Conservation (phyloP, 2,329 filamentous ascomycete species). For the Fusarium camptoceras region DNA sequence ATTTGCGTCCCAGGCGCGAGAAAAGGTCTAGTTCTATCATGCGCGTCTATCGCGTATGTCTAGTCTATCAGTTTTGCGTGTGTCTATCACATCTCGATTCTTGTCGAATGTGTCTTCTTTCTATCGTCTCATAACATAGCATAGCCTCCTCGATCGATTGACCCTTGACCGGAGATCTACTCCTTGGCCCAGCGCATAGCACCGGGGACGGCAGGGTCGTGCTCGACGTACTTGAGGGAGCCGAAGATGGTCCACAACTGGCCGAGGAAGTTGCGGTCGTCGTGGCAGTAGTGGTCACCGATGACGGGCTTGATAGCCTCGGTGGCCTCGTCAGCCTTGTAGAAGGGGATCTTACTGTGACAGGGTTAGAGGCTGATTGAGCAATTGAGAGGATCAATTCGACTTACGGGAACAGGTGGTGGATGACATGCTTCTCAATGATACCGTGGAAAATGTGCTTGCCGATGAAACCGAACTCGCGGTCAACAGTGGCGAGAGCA, state of each 20-base stretch:
- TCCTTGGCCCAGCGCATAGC: slow-evolving; percentile 47
- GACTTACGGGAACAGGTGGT: slow-evolving; percentile 65
- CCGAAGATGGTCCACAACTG: slow-evolving; percentile 48
- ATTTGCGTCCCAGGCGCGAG: slow-evolving; percentile 19
- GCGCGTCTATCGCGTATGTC: slow-evolving; percentile 29
- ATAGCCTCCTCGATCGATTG: slow-evolving; percentile 1
- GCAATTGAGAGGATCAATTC: not conserved
- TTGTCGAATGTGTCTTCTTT: slow-evolving; percentile 8
- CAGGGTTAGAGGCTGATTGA: not conserved
- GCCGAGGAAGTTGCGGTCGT: slow-evolving; percentile 47
- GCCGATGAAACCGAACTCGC: slow-evolving; percentile 71
- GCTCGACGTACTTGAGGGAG: slow-evolving; percentile 48
- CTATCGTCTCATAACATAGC: slow-evolving; percentile 17
- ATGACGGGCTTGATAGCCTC: slow-evolving; percentile 85
- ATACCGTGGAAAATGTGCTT: slow-evolving; percentile 73
- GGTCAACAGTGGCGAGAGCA: slow-evolving; percentile 70
- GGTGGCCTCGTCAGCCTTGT: slow-evolving; percentile 66
- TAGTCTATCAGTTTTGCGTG: slow-evolving; percentile 38
- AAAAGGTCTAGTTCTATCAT: slow-evolving; percentile 29
- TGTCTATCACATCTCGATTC: slow-evolving; percentile 20
- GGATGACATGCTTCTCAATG: slow-evolving; percentile 69
- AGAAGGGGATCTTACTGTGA: slow-evolving; percentile 50
- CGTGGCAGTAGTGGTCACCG: slow-evolving; percentile 84
- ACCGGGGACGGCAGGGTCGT: slow-evolving; percentile 41
- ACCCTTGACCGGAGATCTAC: slow-evolving; percentile 27